phyloP scores from a whole-genome alignment of 305 asterid species.

The Ajuga reptans region DNA sequence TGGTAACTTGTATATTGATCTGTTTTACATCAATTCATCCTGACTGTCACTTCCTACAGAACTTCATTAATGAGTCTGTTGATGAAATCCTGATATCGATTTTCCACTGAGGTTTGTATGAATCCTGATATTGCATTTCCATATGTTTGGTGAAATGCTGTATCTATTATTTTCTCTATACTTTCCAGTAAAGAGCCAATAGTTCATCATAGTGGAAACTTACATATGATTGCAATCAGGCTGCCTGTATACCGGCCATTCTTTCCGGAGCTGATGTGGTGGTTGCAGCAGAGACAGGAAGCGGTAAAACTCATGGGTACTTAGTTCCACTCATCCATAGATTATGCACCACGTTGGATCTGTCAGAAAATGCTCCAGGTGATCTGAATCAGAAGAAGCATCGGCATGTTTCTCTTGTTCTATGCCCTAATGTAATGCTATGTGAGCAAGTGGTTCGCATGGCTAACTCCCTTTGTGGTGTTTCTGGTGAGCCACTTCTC shows the following conservation, averaged over 20 bases:
- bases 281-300: conserved; percentile 94
- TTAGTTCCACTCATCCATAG: conserved; percentile 71
- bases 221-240: conserved; percentile 40
- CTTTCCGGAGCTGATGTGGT: conserved; percentile 75
- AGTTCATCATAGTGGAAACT: conserved; percentile 19
- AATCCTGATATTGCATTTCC: background rate
- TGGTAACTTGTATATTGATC: background rate
- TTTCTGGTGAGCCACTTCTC: conserved; percentile 53
- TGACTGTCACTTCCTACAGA: background rate
- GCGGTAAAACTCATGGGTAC: conserved; percentile 93
- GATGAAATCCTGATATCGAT: background rate
- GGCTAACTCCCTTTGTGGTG: conserved; percentile 64
- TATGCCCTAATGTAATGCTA: conserved; percentile 89
- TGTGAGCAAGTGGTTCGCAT: conserved; percentile 95
- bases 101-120: background rate
- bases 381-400: conserved; percentile 28
- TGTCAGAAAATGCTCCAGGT: conserved; percentile 25
- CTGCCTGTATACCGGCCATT: conserved; percentile 72
- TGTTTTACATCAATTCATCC: background rate
- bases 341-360: conserved; percentile 36
- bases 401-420: conserved; percentile 53
- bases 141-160: background rate
- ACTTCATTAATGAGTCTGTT: background rate
- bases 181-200: background rate
- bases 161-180: background rate